Base-by-base conservation (phyloP, 2,329 filamentous ascomycete species). In the Phialocephala subalpina region DNA sequence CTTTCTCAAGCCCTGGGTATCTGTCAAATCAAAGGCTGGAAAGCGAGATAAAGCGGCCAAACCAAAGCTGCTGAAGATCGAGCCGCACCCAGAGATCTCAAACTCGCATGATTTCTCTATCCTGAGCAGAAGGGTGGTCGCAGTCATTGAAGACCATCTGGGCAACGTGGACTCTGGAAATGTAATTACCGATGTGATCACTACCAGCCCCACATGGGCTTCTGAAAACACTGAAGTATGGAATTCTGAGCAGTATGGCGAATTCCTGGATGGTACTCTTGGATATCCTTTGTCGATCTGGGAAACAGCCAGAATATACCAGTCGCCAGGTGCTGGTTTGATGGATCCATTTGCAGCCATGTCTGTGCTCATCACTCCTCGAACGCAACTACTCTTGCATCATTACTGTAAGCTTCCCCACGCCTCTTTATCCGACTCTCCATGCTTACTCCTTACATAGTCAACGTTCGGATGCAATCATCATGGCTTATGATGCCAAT, bases 401-500 rank as follows among this genome's bases (percentile, higher is more conserved):
- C 57, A 67, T 27, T 64, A 67, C 27, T 67, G 61, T 64, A 58
- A 36, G 64, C n/a, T 53, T 22, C 8, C 20, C 20, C 11, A 2
- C 14, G 9, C 9, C 20, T 22, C 20, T 22, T 25, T 22, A 7
- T 22, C 45, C 29, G 29, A 33, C 9, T 33, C 29, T 33, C 29
- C 40, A 42, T 42, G 14, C 40, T 42, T 1, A 42, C 2, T 18
- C 16, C n/a, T 18, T 42, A 18, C 14, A 49, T 33, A 68, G 58
- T 68, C 38, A 65, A 58, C 12, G 45, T 58, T 6, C 45, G 57
- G 8, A 33, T 61, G 5, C 12, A 47, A 25, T 61, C 63, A 27
- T 57, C 66, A 11, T 68, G 66, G 66, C 60, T 68, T n/a, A 68
- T 65, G 66, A 61, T 68, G 57, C 66, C 63, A 1, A 65, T 68